A percentile compares a stretch with the other conserved stretches of the same genome.
Evolutionary conservation across 2,329 filamentous ascomycete genomes (phyloP).

Genomic region (Pseudogymnoascus sp.): DNA sequence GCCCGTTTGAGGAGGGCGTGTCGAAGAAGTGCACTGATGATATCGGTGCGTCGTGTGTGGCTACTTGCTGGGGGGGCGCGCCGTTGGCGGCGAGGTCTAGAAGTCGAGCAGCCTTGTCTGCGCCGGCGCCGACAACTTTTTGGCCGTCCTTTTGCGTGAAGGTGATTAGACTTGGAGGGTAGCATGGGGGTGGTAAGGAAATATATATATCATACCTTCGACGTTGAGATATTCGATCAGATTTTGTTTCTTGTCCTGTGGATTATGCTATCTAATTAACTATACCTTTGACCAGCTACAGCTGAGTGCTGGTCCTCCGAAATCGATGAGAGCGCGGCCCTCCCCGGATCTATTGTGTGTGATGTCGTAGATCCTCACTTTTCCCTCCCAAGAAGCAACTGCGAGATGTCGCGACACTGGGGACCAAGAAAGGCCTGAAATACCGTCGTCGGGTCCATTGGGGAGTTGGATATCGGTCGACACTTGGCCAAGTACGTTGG

Average conservation of each 20-base stretch:
- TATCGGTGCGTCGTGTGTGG: constrained; percentile 77
- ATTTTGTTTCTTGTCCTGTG: constrained; percentile 2
- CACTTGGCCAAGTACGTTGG: constrained; percentile 79
- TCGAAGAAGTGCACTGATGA: constrained; percentile 71
- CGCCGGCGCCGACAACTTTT: constrained; percentile 78
- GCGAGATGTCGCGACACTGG: constrained; percentile 72
- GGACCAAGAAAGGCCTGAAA: constrained; percentile 81
- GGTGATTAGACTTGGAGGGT: constrained; percentile 12
- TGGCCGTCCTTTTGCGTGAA: constrained; percentile 62
- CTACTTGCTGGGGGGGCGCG: constrained; percentile 57
- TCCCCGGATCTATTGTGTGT: constrained; percentile 64
- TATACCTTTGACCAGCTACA: constrained; percentile 82
- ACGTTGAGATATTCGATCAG: constrained; percentile 4
- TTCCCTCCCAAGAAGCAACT: constrained; percentile 94
- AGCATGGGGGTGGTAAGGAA: neutral
- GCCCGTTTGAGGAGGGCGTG: constrained; percentile 49
- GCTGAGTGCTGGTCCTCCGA: constrained; percentile 75
- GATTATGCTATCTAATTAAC: constrained; percentile 6
- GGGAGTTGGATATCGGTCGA: constrained; percentile 76
- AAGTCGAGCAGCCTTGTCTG: constrained; percentile 83
- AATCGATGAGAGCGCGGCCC: constrained; percentile 78
- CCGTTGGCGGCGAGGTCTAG: constrained; percentile 68
- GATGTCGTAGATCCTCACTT: constrained; percentile 94
- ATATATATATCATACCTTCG: neutral
- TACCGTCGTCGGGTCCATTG: constrained; percentile 79